Conservation (phyloP, 2,329 filamentous ascomycete species). For the Penicillium sclerotigenum region DNA sequence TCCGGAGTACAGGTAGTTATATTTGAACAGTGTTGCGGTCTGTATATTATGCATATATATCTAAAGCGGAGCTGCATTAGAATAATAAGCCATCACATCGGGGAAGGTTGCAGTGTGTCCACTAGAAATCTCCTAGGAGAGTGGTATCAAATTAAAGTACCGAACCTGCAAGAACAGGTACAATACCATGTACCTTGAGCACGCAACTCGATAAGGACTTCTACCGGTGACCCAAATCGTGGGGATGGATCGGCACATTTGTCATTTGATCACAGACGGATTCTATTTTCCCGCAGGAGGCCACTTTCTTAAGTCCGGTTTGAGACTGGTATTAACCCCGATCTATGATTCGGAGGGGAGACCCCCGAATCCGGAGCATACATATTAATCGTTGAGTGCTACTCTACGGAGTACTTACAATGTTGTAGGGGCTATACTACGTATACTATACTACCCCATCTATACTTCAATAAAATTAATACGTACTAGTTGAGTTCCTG, state of each 20-base stretch:
- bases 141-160: not conserved
- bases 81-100: not conserved
- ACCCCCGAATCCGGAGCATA: constrained; percentile 27
- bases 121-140: not conserved
- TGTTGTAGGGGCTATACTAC: not conserved
- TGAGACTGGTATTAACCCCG: constrained; percentile 9
- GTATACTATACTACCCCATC: not conserved
- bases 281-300: constrained; percentile 35
- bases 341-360: constrained; percentile 18
- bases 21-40: constrained; percentile 4
- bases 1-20: not conserved
- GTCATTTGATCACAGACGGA: constrained; percentile 34
- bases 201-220: constrained; percentile 14
- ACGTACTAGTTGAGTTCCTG: not conserved
- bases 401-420: too few relatives aligned
- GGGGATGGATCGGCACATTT: constrained; percentile 37
- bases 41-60: not conserved
- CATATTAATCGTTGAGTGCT: constrained; percentile 16
- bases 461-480: not conserved
- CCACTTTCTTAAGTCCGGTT: constrained; percentile 11
- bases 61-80: constrained; percentile 7
- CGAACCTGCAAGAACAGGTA: not conserved
- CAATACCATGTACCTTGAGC: constrained; percentile 6
- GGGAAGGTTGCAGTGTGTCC: constrained; percentile 6
- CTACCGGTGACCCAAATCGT: constrained; percentile 33